Evolutionary conservation across 441 rosid genomes (phyloP).

Genomic region (Biscutella laevigata): DNA sequence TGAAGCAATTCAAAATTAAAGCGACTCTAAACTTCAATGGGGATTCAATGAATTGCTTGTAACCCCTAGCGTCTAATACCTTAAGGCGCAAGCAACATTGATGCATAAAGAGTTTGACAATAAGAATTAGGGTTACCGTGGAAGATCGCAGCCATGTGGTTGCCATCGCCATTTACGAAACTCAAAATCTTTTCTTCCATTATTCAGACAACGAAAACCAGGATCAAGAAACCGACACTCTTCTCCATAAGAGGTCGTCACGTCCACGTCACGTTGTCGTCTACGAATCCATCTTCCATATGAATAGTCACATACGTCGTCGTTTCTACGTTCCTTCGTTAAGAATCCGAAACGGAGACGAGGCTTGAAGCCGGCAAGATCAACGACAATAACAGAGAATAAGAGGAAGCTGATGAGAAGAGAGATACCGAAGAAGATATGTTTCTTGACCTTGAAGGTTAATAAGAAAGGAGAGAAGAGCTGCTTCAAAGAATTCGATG

Average conservation of each 20-base stretch:
- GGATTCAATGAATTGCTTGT: background rate
- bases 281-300: constrained; percentile 69
- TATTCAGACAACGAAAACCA: constrained; percentile 53
- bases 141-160: constrained; percentile 63
- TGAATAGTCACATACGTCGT: constrained; percentile 48
- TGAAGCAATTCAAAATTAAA: background rate
- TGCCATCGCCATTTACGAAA: constrained; percentile 84
- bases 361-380: no score
- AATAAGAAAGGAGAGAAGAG: constrained; percentile 17
- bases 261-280: constrained; percentile 28
- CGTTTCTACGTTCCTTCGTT: background rate
- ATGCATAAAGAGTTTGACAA: no score
- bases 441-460: constrained; percentile 23
- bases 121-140: no score
- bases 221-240: constrained; percentile 75
- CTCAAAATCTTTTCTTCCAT: constrained; percentile 52
- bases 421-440: constrained; percentile 15
- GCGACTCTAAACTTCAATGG: background rate
- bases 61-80: no score
- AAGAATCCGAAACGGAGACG: constrained; percentile 33
- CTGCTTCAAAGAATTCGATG: constrained; percentile 17
- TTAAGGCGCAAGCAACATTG: constrained; percentile 2
- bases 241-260: constrained; percentile 43
- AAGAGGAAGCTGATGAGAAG: constrained; percentile 20
- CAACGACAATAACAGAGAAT: constrained; percentile 19